Evolutionary conservation across 257 asterid genomes (phyloP).

Genomic region (Solanum corneliomulleri): DNA sequence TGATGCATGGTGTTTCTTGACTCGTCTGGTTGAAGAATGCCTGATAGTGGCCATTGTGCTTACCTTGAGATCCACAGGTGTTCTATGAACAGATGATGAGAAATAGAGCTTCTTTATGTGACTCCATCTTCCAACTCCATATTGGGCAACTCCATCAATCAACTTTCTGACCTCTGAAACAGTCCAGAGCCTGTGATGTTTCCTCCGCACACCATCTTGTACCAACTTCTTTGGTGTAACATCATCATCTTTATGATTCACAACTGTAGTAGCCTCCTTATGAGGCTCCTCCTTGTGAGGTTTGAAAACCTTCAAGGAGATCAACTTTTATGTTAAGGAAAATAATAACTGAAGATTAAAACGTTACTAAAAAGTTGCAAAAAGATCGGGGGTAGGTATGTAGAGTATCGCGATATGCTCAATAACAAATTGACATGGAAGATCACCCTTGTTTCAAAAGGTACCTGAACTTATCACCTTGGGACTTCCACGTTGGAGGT

Average conservation of each 20-base stretch:
- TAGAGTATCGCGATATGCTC: neutral
- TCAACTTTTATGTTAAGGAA: neutral
- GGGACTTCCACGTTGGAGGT: too few species aligned
- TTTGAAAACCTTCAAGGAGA: neutral
- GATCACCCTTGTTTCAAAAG: neutral
- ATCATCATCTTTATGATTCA: conserved; percentile 23
- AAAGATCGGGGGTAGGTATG: neutral
- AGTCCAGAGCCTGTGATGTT: conserved; percentile 85
- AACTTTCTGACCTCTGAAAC: conserved; percentile 67
- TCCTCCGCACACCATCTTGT: conserved; percentile 40
- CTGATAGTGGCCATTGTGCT: neutral
- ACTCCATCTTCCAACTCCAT: conserved; percentile 96
- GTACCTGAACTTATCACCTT: neutral
- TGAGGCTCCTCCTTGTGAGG: neutral
- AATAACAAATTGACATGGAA: neutral
- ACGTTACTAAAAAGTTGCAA: neutral
- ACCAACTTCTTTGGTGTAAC: conserved; percentile 14
- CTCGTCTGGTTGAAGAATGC: neutral
- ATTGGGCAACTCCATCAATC: conserved; percentile 82
- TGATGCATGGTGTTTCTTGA: neutral
- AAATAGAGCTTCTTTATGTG: conserved; percentile 70
- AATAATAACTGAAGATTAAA: neutral
- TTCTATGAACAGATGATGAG: conserved; percentile 72
- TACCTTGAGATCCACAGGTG: conserved; percentile 94
- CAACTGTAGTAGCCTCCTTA: conserved; percentile 3